These are phyloP conservation scores for Saprolegnia parasitica DNA, from an alignment of 352 stramenopile genomes.

Conservation along the genomic window DNA sequence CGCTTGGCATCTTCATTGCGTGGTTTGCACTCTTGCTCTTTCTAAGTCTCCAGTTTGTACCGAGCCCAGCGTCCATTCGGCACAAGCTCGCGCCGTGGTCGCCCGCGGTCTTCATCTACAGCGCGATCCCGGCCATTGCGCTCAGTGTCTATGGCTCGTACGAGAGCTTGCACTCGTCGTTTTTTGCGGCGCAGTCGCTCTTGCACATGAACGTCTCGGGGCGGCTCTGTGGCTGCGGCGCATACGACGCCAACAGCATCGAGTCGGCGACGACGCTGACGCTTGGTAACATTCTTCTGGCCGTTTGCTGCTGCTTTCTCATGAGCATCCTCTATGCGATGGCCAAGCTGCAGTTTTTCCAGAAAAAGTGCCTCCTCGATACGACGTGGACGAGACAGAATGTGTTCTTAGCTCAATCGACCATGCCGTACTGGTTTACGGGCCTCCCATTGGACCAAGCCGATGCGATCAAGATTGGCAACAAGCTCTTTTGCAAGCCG, in stretches of 20 bases:
- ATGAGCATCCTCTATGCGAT: neutral
- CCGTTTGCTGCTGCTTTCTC: neutral
- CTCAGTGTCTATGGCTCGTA: neutral
- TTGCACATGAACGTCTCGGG: neutral
- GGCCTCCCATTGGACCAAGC: constrained; percentile 6
- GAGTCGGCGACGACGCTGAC: too few species aligned
- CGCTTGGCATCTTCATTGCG: neutral
- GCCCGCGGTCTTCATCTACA: neutral
- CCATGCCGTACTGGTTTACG: constrained; percentile 16
- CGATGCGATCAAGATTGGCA: constrained; percentile 25
- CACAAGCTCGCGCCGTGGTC: neutral
- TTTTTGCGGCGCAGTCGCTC: too few species aligned
- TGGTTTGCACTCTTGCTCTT: neutral
- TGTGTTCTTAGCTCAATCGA: neutral
- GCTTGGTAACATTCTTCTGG: neutral
- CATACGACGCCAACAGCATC: neutral
- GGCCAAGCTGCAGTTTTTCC: neutral
- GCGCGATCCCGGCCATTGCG: neutral
- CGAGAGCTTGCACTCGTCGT: neutral
- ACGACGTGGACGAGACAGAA: neutral
- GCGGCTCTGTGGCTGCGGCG: neutral
- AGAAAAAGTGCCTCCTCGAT: neutral
- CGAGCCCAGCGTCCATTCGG: neutral
- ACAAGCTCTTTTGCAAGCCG: constrained; percentile 20
- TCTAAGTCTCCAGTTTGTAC: neutral